Conservation (phyloP, 768 basidiomycete genomes). For the Pleurotus tuoliensis region DNA sequence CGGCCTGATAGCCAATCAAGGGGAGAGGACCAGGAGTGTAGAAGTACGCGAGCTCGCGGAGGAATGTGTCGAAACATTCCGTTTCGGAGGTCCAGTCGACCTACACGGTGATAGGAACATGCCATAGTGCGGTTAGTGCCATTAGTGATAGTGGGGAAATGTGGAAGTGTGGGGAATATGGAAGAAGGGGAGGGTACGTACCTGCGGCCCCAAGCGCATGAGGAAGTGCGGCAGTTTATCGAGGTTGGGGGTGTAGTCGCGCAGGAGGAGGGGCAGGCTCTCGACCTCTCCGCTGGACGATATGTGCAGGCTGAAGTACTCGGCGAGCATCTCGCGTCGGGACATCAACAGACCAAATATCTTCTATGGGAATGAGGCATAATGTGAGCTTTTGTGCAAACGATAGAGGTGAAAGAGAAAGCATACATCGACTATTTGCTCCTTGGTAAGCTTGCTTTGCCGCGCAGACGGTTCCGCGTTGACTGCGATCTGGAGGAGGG, state of each 20-base stretch:
- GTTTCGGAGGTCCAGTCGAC: constrained; percentile 86
- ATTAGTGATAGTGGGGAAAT: neutral
- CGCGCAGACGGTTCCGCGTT: constrained; percentile 60
- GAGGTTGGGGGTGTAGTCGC: constrained; percentile 87
- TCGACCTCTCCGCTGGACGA: constrained; percentile 63
- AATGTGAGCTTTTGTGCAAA: too few species aligned
- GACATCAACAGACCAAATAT: constrained; percentile 58
- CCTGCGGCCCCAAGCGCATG: constrained; percentile 91
- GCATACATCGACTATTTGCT: constrained; percentile 68
- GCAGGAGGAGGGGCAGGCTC: constrained; percentile 76
- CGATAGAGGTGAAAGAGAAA: neutral
- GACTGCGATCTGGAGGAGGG: constrained; percentile 76
- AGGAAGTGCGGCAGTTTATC: constrained; percentile 87
- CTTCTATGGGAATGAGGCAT: constrained; percentile 34
- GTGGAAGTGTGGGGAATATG: neutral
- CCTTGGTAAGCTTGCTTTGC: constrained; percentile 49
- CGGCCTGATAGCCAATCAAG: constrained; percentile 13
- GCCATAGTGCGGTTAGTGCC: neutral
- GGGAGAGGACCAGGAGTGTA: constrained; percentile 65
- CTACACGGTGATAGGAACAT: constrained; percentile 32
- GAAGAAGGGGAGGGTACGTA: constrained; percentile 23
- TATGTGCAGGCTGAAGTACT: constrained; percentile 85
- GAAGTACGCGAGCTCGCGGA: constrained; percentile 90
- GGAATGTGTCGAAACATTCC: constrained; percentile 81
- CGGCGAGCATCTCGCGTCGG: constrained; percentile 79